Base-by-base conservation (phyloP, 345 rosid species). In the Citrus trifoliata region DNA sequence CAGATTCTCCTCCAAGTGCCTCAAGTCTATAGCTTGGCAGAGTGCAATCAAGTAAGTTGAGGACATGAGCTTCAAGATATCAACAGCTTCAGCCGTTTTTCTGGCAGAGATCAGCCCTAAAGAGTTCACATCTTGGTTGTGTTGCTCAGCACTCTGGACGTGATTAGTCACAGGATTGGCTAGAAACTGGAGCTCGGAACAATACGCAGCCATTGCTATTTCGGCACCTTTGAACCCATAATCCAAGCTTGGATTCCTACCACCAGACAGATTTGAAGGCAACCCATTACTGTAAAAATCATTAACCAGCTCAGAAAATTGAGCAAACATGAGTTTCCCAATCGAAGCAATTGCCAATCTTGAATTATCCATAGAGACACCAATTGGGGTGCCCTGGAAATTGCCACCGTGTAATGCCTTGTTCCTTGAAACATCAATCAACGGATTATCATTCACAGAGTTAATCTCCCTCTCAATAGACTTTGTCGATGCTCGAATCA, bases 141-240 rank as follows among this genome's bases (percentile, higher is more conserved):
- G 93, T 69, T 91, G 92, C 83, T 87, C 92, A 0, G 93, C 92
- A 28, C 90, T 88, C 33, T 91, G 92, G 27, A 89, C 92, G 33
- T 91, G 95, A 77, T 79, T 91, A 10, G 95, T 91, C 66, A 89
- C 90, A 0, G 90, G 95, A 59, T 88, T 91, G 56, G 93, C 95
- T 18, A 89, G 80, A 74, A 82, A 89, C 60, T 89, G 89, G 10
- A 88, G 88, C 88, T 91, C 95, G 0, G 90, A 91, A 77, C 90
- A 91, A 67, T 89, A 89, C 0, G 93, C 76, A 24, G 91, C 76
- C 88, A 87, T 87, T 5, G 90, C 83, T 51, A 85, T 78, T 38
- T 87, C 87, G 12, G 88, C 87, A 1, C 88, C 88, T 48, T 85
- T 87, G 73, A 85, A 81, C 13, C 88, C 87, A 56, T 87, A 87